phyloP scores from a whole-genome alignment of 495 filamentous ascomycete species.

The Penicillium roqueforti region DNA sequence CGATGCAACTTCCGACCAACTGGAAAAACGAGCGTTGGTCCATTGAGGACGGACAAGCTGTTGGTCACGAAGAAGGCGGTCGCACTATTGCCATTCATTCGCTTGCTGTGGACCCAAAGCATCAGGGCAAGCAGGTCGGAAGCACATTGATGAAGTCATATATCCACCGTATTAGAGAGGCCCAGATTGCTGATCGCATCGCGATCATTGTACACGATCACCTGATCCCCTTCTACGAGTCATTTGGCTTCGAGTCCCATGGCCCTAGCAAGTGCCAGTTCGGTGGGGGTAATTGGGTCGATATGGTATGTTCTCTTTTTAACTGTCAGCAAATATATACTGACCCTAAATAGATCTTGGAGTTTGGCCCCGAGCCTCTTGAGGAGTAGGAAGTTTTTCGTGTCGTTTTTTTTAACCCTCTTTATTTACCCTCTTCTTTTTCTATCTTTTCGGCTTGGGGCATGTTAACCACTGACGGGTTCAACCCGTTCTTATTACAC shows the following conservation, averaged over 20 bases:
- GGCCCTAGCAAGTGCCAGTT: slow-evolving; percentile 64
- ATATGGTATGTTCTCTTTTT: slow-evolving; percentile 42
- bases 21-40: slow-evolving; percentile 50
- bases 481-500: slow-evolving; percentile 22
- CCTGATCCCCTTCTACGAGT: slow-evolving; percentile 70
- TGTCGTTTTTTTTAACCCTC: slow-evolving; percentile 16
- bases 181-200: slow-evolving; percentile 65
- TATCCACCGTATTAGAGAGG: slow-evolving; percentile 62
- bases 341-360: slow-evolving; percentile 18
- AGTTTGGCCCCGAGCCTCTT: slow-evolving; percentile 27
- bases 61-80: slow-evolving; percentile 68
- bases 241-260: slow-evolving; percentile 64
- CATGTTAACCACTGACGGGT: slow-evolving; percentile 10
- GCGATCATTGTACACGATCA: slow-evolving; percentile 74
- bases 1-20: slow-evolving; percentile 69
- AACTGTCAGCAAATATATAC: neutral
- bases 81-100: slow-evolving; percentile 77
- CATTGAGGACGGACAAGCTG: slow-evolving; percentile 29
- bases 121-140: slow-evolving; percentile 73
- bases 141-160: slow-evolving; percentile 71
- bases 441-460: slow-evolving; percentile 24
- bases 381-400: slow-evolving; percentile 6
- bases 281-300: slow-evolving; percentile 77
- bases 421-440: slow-evolving; percentile 13
- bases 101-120: slow-evolving; percentile 69